Percentiles rank a stretch among this genome's conserved stretches.
Conservation (phyloP, 2,329 filamentous ascomycete species). For the Monosporascus cannonballus region DNA sequence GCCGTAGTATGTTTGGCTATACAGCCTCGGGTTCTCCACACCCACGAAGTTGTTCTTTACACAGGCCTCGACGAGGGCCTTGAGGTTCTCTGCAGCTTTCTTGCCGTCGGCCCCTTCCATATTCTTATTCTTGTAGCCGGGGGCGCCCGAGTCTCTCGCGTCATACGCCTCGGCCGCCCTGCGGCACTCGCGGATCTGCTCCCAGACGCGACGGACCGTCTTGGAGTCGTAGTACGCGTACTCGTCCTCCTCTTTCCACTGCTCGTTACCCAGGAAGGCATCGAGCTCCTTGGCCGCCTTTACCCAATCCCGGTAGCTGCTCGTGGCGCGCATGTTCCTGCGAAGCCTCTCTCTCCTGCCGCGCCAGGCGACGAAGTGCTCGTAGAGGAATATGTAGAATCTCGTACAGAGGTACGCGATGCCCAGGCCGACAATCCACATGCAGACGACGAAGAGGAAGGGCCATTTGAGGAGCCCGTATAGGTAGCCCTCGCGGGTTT, state of each 20-base stretch:
- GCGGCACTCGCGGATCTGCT: slow-evolving; percentile 64
- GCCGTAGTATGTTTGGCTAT: slow-evolving; percentile 95
- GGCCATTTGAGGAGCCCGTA: slow-evolving; percentile 92
- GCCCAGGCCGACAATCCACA: slow-evolving; percentile 72
- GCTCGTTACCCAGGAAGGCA: slow-evolving; percentile 69
- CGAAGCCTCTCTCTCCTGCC: slow-evolving; percentile 69
- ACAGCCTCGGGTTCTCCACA: slow-evolving; percentile 88
- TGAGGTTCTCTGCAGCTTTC: slow-evolving; percentile 67
- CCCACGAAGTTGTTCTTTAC: slow-evolving; percentile 98
- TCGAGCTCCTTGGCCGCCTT: slow-evolving; percentile 74
- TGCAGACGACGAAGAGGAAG: slow-evolving; percentile 69
- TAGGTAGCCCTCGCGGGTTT: slow-evolving; percentile 88
- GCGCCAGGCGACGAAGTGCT: slow-evolving; percentile 85
- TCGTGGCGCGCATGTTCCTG: slow-evolving; percentile 62
- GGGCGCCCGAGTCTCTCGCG: slow-evolving; percentile 23
- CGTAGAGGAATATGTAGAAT: slow-evolving; percentile 86
- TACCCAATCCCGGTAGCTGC: slow-evolving; percentile 79
- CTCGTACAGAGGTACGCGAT: slow-evolving; percentile 73
- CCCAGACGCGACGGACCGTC: slow-evolving; percentile 71
- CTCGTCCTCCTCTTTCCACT: slow-evolving; percentile 72
- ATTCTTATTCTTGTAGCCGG: slow-evolving; percentile 30
- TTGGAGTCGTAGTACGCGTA: slow-evolving; percentile 84
- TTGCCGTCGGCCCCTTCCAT: slow-evolving; percentile 28
- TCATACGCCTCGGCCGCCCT: slow-evolving; percentile 49
- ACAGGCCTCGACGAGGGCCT: slow-evolving; percentile 75